These are phyloP conservation scores for Pseudogymnoascus sp. DNA, from an alignment of 2,329 filamentous ascomycete species.

Conservation along the genomic window DNA sequence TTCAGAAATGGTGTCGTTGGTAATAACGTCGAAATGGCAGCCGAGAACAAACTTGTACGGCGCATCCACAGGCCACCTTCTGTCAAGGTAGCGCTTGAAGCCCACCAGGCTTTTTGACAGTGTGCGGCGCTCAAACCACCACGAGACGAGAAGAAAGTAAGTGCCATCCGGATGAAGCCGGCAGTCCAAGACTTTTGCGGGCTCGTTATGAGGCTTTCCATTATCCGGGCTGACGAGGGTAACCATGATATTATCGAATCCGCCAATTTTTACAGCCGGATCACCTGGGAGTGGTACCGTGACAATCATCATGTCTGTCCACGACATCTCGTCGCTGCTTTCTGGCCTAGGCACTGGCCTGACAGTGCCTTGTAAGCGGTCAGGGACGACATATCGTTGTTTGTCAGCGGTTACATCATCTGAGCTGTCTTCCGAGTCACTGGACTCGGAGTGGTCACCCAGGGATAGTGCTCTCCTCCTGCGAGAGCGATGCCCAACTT, in stretches of 20 bases:
- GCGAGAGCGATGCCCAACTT: neutral
- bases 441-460: neutral
- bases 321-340: neutral
- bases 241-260: constrained; percentile 3
- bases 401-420: neutral
- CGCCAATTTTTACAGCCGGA: neutral
- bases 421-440: neutral
- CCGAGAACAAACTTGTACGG: constrained; percentile 3
- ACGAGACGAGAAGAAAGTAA: neutral
- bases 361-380: neutral
- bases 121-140: neutral
- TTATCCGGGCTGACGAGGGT: neutral
- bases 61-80: neutral
- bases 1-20: neutral
- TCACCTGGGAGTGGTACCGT: neutral
- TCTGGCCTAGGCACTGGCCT: neutral
- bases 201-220: neutral
- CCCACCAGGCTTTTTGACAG: neutral
- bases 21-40: constrained; percentile 1
- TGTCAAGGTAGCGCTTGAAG: constrained; percentile 1
- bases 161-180: neutral
- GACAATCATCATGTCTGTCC: neutral
- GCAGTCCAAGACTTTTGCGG: constrained; percentile 1
- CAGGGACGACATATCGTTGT: neutral
- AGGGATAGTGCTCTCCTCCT: neutral